These are phyloP conservation scores for Globisporangium apiculatum DNA, from an alignment of 352 stramenopile genomes.

Conservation along the genomic window DNA sequence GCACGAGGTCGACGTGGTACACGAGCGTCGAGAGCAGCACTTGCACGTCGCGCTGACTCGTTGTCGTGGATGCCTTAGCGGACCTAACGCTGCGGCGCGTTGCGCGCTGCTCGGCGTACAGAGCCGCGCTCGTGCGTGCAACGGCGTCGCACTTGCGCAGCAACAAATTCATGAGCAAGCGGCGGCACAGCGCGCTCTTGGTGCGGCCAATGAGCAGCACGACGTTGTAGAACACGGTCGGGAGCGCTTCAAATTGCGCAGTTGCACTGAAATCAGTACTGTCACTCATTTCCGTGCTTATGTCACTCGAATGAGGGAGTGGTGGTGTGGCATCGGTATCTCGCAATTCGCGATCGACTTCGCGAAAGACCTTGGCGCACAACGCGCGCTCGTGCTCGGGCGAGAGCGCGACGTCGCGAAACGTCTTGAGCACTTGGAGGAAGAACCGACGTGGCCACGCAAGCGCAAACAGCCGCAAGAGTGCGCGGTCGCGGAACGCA, in stretches of 20 bases:
- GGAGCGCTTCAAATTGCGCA: slow-evolving; percentile 21
- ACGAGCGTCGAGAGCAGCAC: slow-evolving; percentile 42
- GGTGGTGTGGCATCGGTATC: slow-evolving; percentile 2
- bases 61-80: neutral
- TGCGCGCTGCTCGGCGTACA: slow-evolving; percentile 9
- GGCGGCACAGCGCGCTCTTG: slow-evolving; percentile 23
- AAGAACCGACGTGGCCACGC: slow-evolving; percentile 40
- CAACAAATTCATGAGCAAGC: slow-evolving; percentile 28
- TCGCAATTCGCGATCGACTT: slow-evolving; percentile 22
- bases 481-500: slow-evolving; percentile 20
- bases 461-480: slow-evolving; percentile 28
- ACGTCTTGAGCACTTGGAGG: slow-evolving; percentile 40
- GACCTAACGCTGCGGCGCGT: too few species aligned
- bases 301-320: too few species aligned
- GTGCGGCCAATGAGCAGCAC: slow-evolving; percentile 27
- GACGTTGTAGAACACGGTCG: slow-evolving; percentile 34
- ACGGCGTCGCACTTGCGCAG: slow-evolving; percentile 24
- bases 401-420: slow-evolving; percentile 29
- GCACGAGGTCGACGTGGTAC: slow-evolving; percentile 43
- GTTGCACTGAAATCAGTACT: neutral
- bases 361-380: slow-evolving; percentile 36
- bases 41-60: slow-evolving; percentile 16
- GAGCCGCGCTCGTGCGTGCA: neutral
- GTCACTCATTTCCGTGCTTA: too few species aligned
- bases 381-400: slow-evolving; percentile 25